A percentile compares a stretch with the other conserved stretches of the same genome.
These are phyloP conservation scores for Melocanna baccifera DNA, from an alignment of 176 grass and related monocot species.

Conservation along the genomic window DNA sequence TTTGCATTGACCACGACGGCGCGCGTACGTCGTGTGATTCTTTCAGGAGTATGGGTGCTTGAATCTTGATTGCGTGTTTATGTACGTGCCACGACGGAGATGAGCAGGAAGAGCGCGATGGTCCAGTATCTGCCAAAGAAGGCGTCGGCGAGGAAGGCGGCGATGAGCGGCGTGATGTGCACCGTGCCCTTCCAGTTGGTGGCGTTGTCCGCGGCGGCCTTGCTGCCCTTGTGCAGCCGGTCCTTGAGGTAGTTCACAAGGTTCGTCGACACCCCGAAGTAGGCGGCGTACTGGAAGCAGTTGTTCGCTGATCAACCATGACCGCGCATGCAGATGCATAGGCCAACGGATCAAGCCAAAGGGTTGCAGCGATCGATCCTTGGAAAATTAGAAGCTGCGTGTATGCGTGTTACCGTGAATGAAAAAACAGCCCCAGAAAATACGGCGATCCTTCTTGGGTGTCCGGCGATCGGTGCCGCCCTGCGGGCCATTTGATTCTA, in stretches of 20 bases:
- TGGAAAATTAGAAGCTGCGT: neutral
- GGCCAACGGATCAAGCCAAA: neutral
- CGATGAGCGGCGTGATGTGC: slow-evolving; percentile 31
- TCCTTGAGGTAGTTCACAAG: slow-evolving; percentile 52
- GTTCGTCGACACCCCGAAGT: slow-evolving; percentile 40
- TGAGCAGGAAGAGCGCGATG: slow-evolving; percentile 23
- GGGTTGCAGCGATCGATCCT: neutral
- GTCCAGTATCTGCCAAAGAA: slow-evolving; percentile 49
- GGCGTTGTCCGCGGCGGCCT: slow-evolving; percentile 35
- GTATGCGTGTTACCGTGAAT: slow-evolving; percentile 13
- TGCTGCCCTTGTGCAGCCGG: slow-evolving; percentile 39
- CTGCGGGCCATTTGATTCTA: slow-evolving; percentile 1
- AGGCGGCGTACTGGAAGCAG: slow-evolving; percentile 29
- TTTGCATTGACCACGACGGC: too few species aligned
- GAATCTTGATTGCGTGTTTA: neutral
- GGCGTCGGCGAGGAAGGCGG: slow-evolving; percentile 48
- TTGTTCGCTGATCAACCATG: slow-evolving; percentile 13
- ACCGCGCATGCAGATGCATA: neutral
- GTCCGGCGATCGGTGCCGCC: neutral
- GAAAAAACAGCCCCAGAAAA: slow-evolving; percentile 21
- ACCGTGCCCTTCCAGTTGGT: slow-evolving; percentile 50
- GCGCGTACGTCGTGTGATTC: neutral
- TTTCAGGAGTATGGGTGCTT: neutral
- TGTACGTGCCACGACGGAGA: slow-evolving; percentile 24
- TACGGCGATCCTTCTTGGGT: neutral